Conservation (phyloP, 805 yeast species). For the Komagataella pseudopastoris region DNA sequence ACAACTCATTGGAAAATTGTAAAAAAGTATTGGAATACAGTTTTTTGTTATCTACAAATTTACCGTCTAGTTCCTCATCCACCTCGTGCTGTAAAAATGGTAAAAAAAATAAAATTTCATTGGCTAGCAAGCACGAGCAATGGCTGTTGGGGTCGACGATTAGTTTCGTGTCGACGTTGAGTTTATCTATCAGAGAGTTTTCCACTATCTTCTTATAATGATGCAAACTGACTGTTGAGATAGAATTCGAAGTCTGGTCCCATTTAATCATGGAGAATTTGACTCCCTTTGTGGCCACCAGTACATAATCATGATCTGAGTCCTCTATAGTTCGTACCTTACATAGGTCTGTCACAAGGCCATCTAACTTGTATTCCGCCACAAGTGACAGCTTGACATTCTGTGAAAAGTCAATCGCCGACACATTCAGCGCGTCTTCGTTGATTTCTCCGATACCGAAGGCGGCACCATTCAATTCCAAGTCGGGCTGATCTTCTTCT, state of each 20-base stretch:
- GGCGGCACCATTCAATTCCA: conserved; percentile 5
- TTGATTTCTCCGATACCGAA: conserved; percentile 5
- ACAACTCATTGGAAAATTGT: conserved; percentile 41
- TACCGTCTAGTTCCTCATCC: conserved; percentile 17
- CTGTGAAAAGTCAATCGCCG: conserved; percentile 3
- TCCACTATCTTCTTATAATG: conserved; percentile 66
- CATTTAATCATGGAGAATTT: conserved; percentile 68
- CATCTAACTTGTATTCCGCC: conserved; percentile 61
- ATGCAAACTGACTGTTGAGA: conserved; percentile 73
- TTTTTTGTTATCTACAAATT: conserved; percentile 9
- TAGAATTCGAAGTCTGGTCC: conserved; percentile 36
- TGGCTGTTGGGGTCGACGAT: conserved; percentile 48
- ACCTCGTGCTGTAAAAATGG: conserved; percentile 37
- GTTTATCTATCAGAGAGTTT: conserved; percentile 27
- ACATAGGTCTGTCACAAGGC: conserved; percentile 47
- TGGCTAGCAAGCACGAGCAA: conserved; percentile 44
- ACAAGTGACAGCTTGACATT: conserved; percentile 23
- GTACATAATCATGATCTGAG: conserved; percentile 36
- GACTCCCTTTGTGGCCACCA: conserved; percentile 59
- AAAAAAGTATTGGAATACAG: conserved; percentile 44
- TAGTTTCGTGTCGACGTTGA: conserved; percentile 25
- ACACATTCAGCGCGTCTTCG: conserved; percentile 8
- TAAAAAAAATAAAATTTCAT: conserved; percentile 57
- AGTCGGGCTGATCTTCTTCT: conserved; percentile 10
- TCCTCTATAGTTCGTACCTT: conserved; percentile 35